These are phyloP conservation scores for Corymbia calophylla DNA, from an alignment of 441 rosid species.

Conservation along the genomic window DNA sequence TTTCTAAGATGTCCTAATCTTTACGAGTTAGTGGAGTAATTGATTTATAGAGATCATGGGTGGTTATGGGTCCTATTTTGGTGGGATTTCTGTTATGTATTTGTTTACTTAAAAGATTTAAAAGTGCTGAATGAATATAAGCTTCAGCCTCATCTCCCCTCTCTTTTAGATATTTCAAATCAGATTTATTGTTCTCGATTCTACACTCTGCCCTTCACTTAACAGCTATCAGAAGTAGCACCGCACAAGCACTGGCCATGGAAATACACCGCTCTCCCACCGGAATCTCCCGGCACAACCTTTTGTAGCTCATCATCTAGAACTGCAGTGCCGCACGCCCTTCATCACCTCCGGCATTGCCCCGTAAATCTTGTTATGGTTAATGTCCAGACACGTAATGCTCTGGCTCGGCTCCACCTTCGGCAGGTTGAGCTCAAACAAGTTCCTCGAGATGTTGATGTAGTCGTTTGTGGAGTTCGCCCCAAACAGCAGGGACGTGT, in stretches of 20 bases:
- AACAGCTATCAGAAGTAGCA: constrained; percentile 25
- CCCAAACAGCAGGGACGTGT: not conserved
- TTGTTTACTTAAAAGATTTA: no score
- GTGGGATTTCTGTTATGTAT: no score
- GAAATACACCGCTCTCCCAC: not conserved
- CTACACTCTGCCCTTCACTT: not conserved
- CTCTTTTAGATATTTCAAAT: no score
- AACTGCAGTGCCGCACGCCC: no score
- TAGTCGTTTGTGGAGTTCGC: not conserved
- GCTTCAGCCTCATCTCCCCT: no score
- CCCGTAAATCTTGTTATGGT: not conserved
- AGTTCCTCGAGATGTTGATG: not conserved
- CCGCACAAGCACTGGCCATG: not conserved
- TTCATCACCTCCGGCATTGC: not conserved
- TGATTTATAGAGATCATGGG: no score
- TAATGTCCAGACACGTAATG: not conserved
- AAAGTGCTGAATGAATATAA: no score
- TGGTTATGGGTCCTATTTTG: no score
- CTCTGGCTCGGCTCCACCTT: not conserved
- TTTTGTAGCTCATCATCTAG: no score
- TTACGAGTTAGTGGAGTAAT: no score
- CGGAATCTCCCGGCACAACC: not conserved
- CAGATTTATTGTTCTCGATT: no score
- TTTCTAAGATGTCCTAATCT: no score
- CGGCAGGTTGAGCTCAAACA: not conserved